These are phyloP conservation scores for Syzygium aromaticum DNA, from an alignment of 345 rosid species.

Conservation along the genomic window DNA sequence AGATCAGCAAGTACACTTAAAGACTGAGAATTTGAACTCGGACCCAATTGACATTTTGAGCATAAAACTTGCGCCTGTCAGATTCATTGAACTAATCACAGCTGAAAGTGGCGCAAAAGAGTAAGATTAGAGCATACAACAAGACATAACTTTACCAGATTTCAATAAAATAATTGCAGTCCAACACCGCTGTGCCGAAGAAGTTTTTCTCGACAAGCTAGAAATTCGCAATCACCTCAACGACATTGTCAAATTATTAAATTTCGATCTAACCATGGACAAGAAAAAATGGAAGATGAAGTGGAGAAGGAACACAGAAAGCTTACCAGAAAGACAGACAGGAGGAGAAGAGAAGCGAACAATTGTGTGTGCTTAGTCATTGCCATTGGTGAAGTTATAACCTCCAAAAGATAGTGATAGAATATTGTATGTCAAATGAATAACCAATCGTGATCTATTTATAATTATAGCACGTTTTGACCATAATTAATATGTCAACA, in stretches of 20 bases:
- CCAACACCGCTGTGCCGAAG: neutral
- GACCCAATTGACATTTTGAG: neutral
- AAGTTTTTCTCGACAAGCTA: neutral
- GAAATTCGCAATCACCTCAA: neutral
- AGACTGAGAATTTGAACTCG: neutral
- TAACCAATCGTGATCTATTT: neutral
- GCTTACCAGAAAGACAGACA: neutral
- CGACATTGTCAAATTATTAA: neutral
- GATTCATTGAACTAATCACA: neutral
- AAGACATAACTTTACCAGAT: neutral
- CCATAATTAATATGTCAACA: neutral
- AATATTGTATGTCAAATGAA: neutral
- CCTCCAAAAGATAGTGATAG: neutral
- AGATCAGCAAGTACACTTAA: neutral
- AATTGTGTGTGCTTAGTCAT: neutral
- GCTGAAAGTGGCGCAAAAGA: neutral
- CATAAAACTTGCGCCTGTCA: neutral
- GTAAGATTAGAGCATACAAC: neutral
- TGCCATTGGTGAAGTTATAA: neutral
- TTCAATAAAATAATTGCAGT: neutral
- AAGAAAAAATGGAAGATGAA: neutral
- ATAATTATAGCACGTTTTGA: neutral
- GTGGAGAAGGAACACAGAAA: neutral
- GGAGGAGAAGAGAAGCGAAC: neutral
- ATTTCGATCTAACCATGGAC: neutral